Evolutionary conservation across 2,329 filamentous ascomycete species (phyloP).

Genomic region (Mariannaea elegans): DNA sequence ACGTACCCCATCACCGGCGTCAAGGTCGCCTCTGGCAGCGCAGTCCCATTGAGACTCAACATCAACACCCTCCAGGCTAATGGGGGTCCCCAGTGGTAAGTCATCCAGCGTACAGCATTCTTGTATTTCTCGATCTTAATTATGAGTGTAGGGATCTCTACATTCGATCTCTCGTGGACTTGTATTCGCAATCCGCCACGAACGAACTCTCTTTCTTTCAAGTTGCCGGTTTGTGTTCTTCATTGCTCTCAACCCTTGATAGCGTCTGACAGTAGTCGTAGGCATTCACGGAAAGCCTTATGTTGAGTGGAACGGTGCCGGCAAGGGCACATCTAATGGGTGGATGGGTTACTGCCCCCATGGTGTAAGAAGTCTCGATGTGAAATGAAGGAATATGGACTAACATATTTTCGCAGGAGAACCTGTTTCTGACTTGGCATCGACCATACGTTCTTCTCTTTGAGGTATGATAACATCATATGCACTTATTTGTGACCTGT

Average conservation of each 20-base stretch:
- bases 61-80: conserved; percentile 17
- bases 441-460: conserved; percentile 63
- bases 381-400: not conserved
- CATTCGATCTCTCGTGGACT: conserved; percentile 54
- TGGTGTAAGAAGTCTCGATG: conserved; percentile 43
- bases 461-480: conserved; percentile 47
- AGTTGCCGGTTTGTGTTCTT: conserved; percentile 50
- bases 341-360: conserved; percentile 59
- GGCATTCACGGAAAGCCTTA: conserved; percentile 55
- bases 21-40: conserved; percentile 73
- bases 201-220: conserved; percentile 60
- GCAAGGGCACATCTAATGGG: conserved; percentile 36
- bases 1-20: conserved; percentile 81
- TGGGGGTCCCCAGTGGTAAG: conserved; percentile 16
- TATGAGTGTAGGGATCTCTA: conserved; percentile 55
- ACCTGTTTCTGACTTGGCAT: conserved; percentile 63
- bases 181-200: conserved; percentile 52
- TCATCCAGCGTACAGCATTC: not conserved
- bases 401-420: conserved; percentile 49
- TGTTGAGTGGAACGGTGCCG: conserved; percentile 53
- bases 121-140: conserved; percentile 15
- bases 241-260: not conserved
- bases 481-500: not conserved
- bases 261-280: conserved; percentile 15
- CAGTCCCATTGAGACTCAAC: conserved; percentile 13